Evolutionary conservation across 345 rosid species (phyloP), one percentile per base, ranked within the genome.

Genomic region (Citrus cavaleriei): DNA sequence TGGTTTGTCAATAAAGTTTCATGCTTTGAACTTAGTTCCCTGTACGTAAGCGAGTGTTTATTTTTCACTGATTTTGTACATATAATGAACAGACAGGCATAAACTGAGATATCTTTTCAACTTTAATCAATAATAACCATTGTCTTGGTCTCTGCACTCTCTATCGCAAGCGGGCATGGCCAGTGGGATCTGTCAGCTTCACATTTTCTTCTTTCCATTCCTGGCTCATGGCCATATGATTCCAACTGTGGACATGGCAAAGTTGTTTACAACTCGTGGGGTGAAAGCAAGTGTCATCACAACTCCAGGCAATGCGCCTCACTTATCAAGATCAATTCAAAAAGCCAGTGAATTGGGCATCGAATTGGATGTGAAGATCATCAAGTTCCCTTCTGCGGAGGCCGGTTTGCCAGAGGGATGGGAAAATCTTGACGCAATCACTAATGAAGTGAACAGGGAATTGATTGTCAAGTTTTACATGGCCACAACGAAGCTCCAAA

Each of bases 221-320:
- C 68, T 88, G 89, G 89, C 91, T 78, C 90, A 88, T 63, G 90
- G 95, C 57, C 93, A 88, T 81, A 82, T 85, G 75, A 89, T 91
- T 18, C 95, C 90, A 14, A 54, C 73, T 28, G 66, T 85, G 4
- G 93, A 89, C 87, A 88, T 87, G 86, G 89, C 91, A 51, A 87
- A 84, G 83, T 78, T 88, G 49, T 87, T 90, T n/a, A 81, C 85
- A 12, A 78, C 72, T 14, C 74, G 81, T 62, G 89, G 90, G 3
- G 73, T 85, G 25, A 89, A 83, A 72, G 34, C 89, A 10, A 79
- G 90, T 6, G 80, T 91, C 4, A 65, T 91, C 85, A 88, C 90
- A 4, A 86, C 92, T n/a, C 90, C 88, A 68, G 77, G 66, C 28
- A 85, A 87, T 46, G 85, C 62, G 32, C 72, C 69, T 77, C 9